phyloP scores from a whole-genome alignment of 2,329 filamentous ascomycete species.

The Stagonosporopsis cucurbitacearum region DNA sequence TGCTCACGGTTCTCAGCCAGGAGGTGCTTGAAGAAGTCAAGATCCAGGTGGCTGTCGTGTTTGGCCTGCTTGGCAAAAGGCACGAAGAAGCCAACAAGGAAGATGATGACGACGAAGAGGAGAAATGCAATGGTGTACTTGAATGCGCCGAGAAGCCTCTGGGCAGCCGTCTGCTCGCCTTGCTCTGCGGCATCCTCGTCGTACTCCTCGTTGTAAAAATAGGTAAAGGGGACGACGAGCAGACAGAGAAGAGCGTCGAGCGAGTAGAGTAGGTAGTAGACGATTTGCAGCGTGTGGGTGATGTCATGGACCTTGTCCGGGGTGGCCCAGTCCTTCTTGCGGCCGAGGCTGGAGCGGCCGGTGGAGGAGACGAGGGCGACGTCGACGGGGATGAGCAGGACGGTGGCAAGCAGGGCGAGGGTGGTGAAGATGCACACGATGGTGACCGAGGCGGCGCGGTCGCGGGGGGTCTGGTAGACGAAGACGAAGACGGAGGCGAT shows the following conservation, averaged over 20 bases:
- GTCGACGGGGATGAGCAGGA: slow-evolving; percentile 91
- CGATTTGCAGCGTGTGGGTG: slow-evolving; percentile 78
- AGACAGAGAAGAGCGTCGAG: slow-evolving; percentile 89
- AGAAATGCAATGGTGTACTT: slow-evolving; percentile 93
- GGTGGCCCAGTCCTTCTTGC: slow-evolving; percentile 94
- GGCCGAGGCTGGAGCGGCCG: slow-evolving; percentile 73
- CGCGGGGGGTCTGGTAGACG: slow-evolving; percentile 86
- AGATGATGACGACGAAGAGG: slow-evolving; percentile 77
- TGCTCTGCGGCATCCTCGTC: slow-evolving; percentile 87
- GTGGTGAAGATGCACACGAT: slow-evolving; percentile 86
- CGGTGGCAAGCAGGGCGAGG: slow-evolving; percentile 85
- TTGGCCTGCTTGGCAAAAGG: slow-evolving; percentile 74
- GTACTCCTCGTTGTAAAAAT: slow-evolving; percentile 98
- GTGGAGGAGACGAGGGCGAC: slow-evolving; percentile 94
- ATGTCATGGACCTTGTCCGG: slow-evolving; percentile 80
- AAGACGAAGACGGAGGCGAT: slow-evolving; percentile 86
- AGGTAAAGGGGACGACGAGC: slow-evolving; percentile 89
- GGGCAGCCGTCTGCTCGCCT: slow-evolving; percentile 72
- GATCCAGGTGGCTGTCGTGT: slow-evolving; percentile 70
- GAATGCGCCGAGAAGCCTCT: slow-evolving; percentile 79
- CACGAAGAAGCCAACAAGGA: slow-evolving; percentile 92
- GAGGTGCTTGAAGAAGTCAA: slow-evolving; percentile 90
- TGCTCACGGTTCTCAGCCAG: slow-evolving; percentile 77
- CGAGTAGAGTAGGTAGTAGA: slow-evolving; percentile 93
- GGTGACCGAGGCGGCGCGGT: slow-evolving; percentile 82